Base-by-base conservation (phyloP, 495 filamentous ascomycete genomes). In the Evansstolkia leycettana region DNA sequence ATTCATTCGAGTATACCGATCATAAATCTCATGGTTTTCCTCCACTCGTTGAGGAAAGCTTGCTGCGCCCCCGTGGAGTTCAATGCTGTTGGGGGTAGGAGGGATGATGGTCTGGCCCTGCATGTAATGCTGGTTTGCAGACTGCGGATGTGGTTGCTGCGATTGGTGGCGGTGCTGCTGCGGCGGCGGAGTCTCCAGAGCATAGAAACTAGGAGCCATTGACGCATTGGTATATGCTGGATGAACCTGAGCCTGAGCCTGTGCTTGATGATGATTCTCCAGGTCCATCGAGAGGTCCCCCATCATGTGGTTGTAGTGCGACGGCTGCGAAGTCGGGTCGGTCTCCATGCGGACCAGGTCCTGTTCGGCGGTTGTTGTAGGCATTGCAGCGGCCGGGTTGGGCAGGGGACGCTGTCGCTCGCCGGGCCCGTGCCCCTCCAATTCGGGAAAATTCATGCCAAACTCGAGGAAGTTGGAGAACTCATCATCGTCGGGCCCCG, bases 41-140 rank as follows among this genome's bases (percentile, higher is more conserved):
- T 68, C 82, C 56, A 65, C 65, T 28, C 58, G 69, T 43, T 70
- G 61, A 42, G 77, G 78, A 34, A 76, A 79, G 28, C 78, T 76
- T 27, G 64, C 58, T 7, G 70, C 72, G 33, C 70, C 71, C 10
- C 79, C 80, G 41, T 86, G 84, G 48, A 96, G 69, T 51, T 96
- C 87, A 28, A 89, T 70, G 52, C 90, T 95, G 48, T 88, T 89
- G 0, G 90, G 90, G 1, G 90, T 98, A 7, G 86, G 88, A 6
- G 90, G 90, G 15, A 95, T 79, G 46, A 84, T 78, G 26, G 58
- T 60, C 35, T 70, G 65, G 33, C 71, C 65, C 17, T 78, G 73
- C 46, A 56, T 56, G 50, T 40, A 67, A 39, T 51, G 69, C 69
- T 58, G 68, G 64, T 31, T 63, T 62, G 25, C 56, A 53, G 39